Evolutionary conservation across 2,329 filamentous ascomycete genomes (phyloP).

Genomic region (Huntiella bhutanensis): DNA sequence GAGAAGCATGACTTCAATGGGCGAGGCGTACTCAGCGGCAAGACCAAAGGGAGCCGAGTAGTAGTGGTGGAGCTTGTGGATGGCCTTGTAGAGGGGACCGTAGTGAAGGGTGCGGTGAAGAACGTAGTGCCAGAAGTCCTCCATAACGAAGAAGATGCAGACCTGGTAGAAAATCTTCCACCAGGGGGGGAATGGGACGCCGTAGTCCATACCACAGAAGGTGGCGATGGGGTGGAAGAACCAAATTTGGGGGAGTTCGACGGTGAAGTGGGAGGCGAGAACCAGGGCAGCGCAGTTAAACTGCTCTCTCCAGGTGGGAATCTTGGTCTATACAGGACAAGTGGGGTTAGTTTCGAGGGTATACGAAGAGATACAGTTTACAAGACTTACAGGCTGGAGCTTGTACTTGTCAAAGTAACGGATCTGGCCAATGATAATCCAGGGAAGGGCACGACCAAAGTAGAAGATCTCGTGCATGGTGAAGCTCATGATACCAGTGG

Average conservation of each 20-base stretch:
- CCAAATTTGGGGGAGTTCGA: constrained; percentile 97
- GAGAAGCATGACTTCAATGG: constrained; percentile 89
- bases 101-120: constrained; percentile 83
- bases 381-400: constrained; percentile 56
- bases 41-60: constrained; percentile 95
- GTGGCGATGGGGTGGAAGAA: constrained; percentile 94
- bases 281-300: constrained; percentile 88
- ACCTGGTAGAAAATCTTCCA: constrained; percentile 86
- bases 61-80: constrained; percentile 98
- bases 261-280: constrained; percentile 87
- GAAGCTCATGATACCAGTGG: constrained; percentile 96
- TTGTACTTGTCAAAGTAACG: constrained; percentile 85
- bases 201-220: constrained; percentile 73
- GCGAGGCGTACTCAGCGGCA: constrained; percentile 91
- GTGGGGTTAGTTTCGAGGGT: neutral
- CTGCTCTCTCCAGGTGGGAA: constrained; percentile 83
- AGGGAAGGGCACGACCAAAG: constrained; percentile 79
- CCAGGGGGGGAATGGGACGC: constrained; percentile 70
- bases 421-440: constrained; percentile 78
- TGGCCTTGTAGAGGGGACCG: constrained; percentile 82
- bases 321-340: constrained; percentile 38
- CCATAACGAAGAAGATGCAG: constrained; percentile 80
- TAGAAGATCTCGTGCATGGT: constrained; percentile 86
- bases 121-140: constrained; percentile 99
- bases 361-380: neutral